phyloP scores from a whole-genome alignment of 2,329 filamentous ascomycete genomes.

The Pseudocercospora macadamiae region DNA sequence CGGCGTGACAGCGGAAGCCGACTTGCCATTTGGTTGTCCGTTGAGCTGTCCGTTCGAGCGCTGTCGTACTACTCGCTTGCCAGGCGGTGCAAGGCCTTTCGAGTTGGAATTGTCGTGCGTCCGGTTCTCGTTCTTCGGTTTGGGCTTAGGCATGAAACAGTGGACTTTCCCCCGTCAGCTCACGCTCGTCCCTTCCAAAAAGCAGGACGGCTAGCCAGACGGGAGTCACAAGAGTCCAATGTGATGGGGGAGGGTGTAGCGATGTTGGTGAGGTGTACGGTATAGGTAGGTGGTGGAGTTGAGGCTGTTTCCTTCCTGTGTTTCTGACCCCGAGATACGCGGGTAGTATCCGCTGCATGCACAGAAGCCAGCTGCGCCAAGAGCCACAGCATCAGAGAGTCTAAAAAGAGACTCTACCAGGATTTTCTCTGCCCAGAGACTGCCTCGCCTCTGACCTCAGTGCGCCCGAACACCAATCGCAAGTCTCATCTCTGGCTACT shows the following conservation, averaged over 20 bases:
- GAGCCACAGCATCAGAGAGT: not conserved
- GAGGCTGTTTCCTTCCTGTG: slow-evolving; percentile 1
- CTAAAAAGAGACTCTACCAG: not conserved
- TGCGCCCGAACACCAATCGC: not conserved
- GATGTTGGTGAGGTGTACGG: slow-evolving; percentile 12
- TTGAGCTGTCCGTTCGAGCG: slow-evolving; percentile 51
- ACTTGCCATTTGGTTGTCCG: slow-evolving; percentile 47
- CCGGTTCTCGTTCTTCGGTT: slow-evolving; percentile 49
- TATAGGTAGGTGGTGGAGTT: not conserved
- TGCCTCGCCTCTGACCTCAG: not conserved
- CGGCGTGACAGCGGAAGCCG: slow-evolving; percentile 36
- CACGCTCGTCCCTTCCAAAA: slow-evolving; percentile 32
- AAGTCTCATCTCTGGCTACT: not conserved
- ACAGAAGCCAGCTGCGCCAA: too few relatives aligned
- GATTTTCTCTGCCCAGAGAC: slow-evolving; percentile 1
- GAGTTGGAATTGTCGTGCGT: slow-evolving; percentile 68
- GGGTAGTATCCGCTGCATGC: too few relatives aligned
- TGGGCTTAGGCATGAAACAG: slow-evolving; percentile 53
- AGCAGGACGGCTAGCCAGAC: slow-evolving; percentile 35
- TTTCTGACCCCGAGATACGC: too few relatives aligned
- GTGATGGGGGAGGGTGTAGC: slow-evolving; percentile 14
- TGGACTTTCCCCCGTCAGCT: slow-evolving; percentile 24
- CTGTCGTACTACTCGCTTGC: slow-evolving; percentile 64
- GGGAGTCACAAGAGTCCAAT: slow-evolving; percentile 24
- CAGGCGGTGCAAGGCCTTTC: slow-evolving; percentile 80